Conservation (phyloP, 2,329 filamentous ascomycete genomes). For the Exophiala calicioides region DNA sequence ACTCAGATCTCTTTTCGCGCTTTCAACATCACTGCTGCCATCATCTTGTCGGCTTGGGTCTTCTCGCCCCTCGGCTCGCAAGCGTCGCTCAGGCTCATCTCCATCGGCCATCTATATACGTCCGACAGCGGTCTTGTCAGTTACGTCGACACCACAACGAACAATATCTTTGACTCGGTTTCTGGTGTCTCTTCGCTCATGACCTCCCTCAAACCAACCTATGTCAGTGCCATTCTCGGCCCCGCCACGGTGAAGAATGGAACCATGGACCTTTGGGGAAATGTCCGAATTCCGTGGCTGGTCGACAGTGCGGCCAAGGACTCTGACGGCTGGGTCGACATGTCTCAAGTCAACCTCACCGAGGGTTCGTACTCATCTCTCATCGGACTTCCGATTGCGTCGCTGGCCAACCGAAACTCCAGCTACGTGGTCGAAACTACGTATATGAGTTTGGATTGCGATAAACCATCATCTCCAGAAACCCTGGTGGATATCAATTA, state of each 20-base stretch:
- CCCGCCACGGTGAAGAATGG: conserved; percentile 17
- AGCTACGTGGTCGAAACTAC: conserved; percentile 25
- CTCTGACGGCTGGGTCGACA: conserved; percentile 21
- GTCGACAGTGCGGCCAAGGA: conserved; percentile 1
- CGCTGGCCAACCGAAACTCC: conserved; percentile 22
- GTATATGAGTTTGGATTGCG: conserved; percentile 27
- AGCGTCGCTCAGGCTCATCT: conserved; percentile 23
- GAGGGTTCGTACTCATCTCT: conserved; percentile 24
- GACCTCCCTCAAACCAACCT: conserved; percentile 22
- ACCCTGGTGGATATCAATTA: conserved; percentile 14
- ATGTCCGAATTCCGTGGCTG: conserved; percentile 29
- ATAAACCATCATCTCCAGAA: conserved; percentile 13
- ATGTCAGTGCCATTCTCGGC: conserved; percentile 23
- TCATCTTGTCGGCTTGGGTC: conserved; percentile 22
- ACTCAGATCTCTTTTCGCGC: conserved; percentile 15
- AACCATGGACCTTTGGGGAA: conserved; percentile 27
- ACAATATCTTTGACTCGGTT: conserved; percentile 13
- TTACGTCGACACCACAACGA: conserved; percentile 13
- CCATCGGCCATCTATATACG: conserved; percentile 10
- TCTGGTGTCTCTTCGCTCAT: conserved; percentile 13
- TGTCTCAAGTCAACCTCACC: conserved; percentile 13
- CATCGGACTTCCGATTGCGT: conserved; percentile 21
- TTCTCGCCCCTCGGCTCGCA: conserved; percentile 30
- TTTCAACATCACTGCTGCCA: conserved; percentile 19
- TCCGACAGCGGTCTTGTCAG: conserved; percentile 5